Base-by-base conservation (phyloP, 208 protist genomes). In the Leptomonas pyrrhocoris region DNA sequence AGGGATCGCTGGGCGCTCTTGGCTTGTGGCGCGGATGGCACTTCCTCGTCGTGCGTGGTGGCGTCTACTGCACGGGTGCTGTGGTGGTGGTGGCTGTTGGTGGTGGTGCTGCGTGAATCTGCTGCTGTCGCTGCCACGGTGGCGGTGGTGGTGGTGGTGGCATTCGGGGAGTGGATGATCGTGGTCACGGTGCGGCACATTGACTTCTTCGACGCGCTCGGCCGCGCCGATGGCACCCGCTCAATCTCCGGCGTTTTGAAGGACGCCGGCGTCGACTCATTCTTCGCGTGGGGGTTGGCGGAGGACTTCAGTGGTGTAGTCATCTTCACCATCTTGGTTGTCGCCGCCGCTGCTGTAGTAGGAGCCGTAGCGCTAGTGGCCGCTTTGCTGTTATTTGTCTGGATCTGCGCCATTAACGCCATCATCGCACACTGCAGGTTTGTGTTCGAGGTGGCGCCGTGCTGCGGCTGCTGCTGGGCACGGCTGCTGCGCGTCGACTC, bases 211-310 rank as follows among this genome's bases (percentile, higher is more conserved):
- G 65, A 69, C 36, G 73, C 66, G 36, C 73, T 79, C 11, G 73
- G 73, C 19, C 66, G 73, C 13, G 73, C 59, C 34, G 73, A 79
- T 46, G 73, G 72, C 27, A 72, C 72, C 1, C 72, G 63, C 50
- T 77, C 72, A 7, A 62, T 62, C 18, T 77, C 72, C 15, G 72
- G 72, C 8, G 72, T 77, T 36, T 71, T 70, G 64, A 72, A 72
- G 45, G 64, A 27, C 0, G 38, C 31, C 7, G 64, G 34, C 0
- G 58, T 62, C 12, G 42, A 25, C 36, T 57, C 56, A 25, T 28
- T 51, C 38, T 40, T 19, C 19, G 43, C 53, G 16, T 42, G 2
- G 0, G 40, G 2, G 57, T 48, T 57, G 38, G 43, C 25, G 46
- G 45, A 34, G 27, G 46, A 19, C 63, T 65, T 77, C 23, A 70